These are phyloP conservation scores for Excoecaria agallocha DNA, from an alignment of 345 rosid species.

Conservation along the genomic window DNA sequence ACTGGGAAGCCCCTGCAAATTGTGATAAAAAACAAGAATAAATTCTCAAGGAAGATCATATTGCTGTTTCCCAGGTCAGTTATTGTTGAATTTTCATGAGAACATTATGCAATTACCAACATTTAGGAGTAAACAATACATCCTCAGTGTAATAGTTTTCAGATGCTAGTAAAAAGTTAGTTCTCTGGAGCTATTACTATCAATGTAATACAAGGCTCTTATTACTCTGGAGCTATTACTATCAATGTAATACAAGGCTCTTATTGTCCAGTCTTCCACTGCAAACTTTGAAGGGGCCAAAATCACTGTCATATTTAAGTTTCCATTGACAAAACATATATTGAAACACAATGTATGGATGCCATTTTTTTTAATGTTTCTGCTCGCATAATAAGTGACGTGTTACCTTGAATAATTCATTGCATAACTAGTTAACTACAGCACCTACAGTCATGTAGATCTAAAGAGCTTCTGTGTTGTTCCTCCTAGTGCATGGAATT, in stretches of 20 bases:
- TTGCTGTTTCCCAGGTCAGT: neutral
- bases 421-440: neutral
- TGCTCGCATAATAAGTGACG: neutral
- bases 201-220: neutral
- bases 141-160: neutral
- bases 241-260: too few relatives aligned
- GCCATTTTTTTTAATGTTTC: neutral
- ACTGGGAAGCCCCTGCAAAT: slow-evolving; percentile 86
- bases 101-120: neutral
- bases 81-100: neutral
- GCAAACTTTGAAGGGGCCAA: neutral
- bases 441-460: neutral
- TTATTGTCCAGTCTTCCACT: neutral
- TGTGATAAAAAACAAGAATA: slow-evolving; percentile 1
- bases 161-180: neutral
- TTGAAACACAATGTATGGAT: neutral
- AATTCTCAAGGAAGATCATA: neutral
- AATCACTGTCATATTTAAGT: neutral
- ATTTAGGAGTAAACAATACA: neutral
- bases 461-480: neutral
- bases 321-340: neutral
- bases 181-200: neutral
- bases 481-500: neutral
- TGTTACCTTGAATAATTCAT: neutral
- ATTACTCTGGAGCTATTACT: too few relatives aligned